Percentiles rank a stretch among this genome's conserved stretches.
phyloP scores from a whole-genome alignment of 2,329 filamentous ascomycete genomes.

The Colletotrichum kahawae region DNA sequence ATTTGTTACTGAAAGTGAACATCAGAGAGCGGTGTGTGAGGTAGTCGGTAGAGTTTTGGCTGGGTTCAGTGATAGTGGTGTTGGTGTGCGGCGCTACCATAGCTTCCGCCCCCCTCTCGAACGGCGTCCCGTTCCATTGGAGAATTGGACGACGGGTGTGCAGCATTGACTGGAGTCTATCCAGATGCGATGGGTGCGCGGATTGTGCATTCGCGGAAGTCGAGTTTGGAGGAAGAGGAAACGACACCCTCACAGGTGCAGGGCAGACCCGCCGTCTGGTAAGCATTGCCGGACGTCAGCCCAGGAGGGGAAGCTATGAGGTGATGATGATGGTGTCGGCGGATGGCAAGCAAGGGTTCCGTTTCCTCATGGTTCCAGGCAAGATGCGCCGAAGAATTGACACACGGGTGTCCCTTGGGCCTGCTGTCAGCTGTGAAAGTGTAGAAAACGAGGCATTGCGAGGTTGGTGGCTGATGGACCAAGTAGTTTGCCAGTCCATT shows the following conservation, averaged over 20 bases:
- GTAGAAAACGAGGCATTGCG: background rate
- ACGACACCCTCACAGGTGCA: background rate
- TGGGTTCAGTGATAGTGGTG: background rate
- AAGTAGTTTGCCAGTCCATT: background rate
- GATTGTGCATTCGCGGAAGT: background rate
- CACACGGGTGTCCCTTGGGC: background rate
- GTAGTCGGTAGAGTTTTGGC: background rate
- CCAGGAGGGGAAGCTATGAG: slow-evolving; percentile 5
- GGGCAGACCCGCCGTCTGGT: background rate
- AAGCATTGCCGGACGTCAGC: background rate
- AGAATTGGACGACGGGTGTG: slow-evolving; percentile 8
- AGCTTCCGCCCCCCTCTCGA: slow-evolving; percentile 6
- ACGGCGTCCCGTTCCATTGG: slow-evolving; percentile 12
- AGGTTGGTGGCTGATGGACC: background rate
- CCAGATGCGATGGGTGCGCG: background rate
- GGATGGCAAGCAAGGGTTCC: background rate
- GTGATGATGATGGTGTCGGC: slow-evolving; percentile 14
- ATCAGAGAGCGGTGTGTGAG: background rate
- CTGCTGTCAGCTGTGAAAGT: background rate
- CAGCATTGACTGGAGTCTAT: background rate
- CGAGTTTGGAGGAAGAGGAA: slow-evolving; percentile 4
- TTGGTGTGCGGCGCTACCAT: slow-evolving; percentile 9
- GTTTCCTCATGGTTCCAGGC: background rate
- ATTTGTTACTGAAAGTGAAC: background rate
- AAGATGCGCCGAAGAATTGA: background rate